Evolutionary conservation across 2,329 filamentous ascomycete genomes (phyloP).

Genomic region (Emericellopsis cladophorae): DNA sequence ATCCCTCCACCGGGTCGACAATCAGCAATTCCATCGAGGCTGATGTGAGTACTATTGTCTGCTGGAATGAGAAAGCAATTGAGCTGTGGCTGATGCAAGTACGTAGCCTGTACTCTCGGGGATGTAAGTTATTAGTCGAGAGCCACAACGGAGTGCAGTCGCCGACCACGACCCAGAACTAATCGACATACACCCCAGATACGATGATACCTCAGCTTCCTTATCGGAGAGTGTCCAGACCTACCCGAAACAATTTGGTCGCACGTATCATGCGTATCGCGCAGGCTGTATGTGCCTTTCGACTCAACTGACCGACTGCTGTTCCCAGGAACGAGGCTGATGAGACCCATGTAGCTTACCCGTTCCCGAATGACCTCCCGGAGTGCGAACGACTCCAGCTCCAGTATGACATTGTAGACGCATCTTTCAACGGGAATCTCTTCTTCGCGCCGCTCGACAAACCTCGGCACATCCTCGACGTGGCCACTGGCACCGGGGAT

Average conservation of each 20-base stretch:
- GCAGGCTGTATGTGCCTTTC: slow-evolving; percentile 26
- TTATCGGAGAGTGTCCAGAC: slow-evolving; percentile 26
- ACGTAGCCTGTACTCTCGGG: not conserved
- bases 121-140: not conserved
- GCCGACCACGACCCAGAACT: not conserved
- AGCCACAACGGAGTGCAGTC: not conserved
- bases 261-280: slow-evolving; percentile 33
- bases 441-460: slow-evolving; percentile 28
- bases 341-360: slow-evolving; percentile 21
- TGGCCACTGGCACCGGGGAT: slow-evolving; percentile 34
- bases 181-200: not conserved
- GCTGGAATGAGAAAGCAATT: not conserved
- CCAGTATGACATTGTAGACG: slow-evolving; percentile 23
- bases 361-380: slow-evolving; percentile 29
- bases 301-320: not conserved
- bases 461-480: slow-evolving; percentile 18
- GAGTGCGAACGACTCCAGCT: slow-evolving; percentile 28
- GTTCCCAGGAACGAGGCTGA: not conserved
- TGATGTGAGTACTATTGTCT: slow-evolving; percentile 13
- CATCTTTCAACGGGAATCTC: slow-evolving; percentile 23
- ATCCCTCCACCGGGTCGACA: slow-evolving; percentile 10
- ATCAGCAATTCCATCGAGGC: slow-evolving; percentile 18
- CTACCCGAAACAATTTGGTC: slow-evolving; percentile 28
- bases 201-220: slow-evolving; percentile 18
- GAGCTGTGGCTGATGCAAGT: not conserved